Evolutionary conservation across 768 basidiomycete genomes (phyloP).

Genomic region (Pholiota microspora): DNA sequence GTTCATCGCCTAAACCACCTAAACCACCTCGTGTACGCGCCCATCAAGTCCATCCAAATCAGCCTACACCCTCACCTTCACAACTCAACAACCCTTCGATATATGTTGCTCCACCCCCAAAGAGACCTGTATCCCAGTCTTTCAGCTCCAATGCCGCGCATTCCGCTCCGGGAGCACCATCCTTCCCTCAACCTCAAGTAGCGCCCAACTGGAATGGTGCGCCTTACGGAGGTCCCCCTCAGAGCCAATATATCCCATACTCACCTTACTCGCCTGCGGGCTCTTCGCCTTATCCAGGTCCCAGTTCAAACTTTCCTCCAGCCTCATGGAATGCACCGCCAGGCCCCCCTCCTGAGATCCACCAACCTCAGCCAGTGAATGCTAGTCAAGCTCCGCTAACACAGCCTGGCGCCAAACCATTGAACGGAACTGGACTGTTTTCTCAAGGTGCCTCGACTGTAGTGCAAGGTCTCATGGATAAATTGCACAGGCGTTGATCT

Average conservation of each 20-base stretch:
- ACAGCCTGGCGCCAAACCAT: constrained; percentile 8
- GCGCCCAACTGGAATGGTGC: not conserved
- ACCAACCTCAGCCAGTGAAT: constrained; percentile 14
- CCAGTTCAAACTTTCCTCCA: constrained; percentile 8
- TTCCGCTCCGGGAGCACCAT: constrained; percentile 1
- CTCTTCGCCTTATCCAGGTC: not conserved
- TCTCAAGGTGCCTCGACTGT: constrained; percentile 19
- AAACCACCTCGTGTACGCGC: constrained; percentile 24
- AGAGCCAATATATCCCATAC: constrained; percentile 11
- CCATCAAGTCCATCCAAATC: constrained; percentile 33
- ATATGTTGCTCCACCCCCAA: constrained; percentile 35
- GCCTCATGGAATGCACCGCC: constrained; percentile 7
- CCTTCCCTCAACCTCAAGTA: constrained; percentile 20
- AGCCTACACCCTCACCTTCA: constrained; percentile 40
- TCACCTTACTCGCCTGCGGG: not conserved
- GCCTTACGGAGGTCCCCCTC: not conserved
- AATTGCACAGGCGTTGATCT: constrained; percentile 12
- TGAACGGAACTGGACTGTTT: constrained; percentile 6
- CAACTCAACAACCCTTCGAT: constrained; percentile 39
- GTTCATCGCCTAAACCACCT: constrained; percentile 13
- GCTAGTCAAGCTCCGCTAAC: constrained; percentile 2
- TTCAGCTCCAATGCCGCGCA: constrained; percentile 9
- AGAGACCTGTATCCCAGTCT: constrained; percentile 11
- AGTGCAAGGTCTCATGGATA: constrained; percentile 24
- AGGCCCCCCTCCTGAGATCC: constrained; percentile 3